phyloP scores from a whole-genome alignment of 2,329 filamentous ascomycete genomes.

The Myriosclerotinia curreyana region DNA sequence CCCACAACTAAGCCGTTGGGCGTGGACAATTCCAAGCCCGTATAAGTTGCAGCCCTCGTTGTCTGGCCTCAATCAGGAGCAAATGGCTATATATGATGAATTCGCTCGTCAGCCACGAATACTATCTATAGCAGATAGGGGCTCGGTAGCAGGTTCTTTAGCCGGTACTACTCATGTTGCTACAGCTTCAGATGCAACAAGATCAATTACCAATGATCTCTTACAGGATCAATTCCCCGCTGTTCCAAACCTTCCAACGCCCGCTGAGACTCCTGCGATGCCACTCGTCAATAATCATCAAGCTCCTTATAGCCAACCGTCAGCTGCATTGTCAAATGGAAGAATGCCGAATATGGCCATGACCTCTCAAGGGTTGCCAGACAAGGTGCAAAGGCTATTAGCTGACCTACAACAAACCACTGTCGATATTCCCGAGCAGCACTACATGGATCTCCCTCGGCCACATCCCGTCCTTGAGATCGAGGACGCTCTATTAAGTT shows the following conservation, averaged over 20 bases:
- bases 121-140: slow-evolving; percentile 33
- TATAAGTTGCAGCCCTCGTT: slow-evolving; percentile 75
- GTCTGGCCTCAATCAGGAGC: slow-evolving; percentile 80
- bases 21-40: slow-evolving; percentile 88
- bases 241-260: slow-evolving; percentile 57
- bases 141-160: slow-evolving; percentile 41
- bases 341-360: slow-evolving; percentile 46
- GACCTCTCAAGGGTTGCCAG: slow-evolving; percentile 52
- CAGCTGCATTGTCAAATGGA: slow-evolving; percentile 50
- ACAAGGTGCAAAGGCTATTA: slow-evolving; percentile 57
- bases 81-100: slow-evolving; percentile 94
- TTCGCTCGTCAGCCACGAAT: slow-evolving; percentile 83
- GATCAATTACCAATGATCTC: slow-evolving; percentile 61
- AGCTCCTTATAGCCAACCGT: slow-evolving; percentile 54
- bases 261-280: slow-evolving; percentile 57
- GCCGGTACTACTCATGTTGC: slow-evolving; percentile 55
- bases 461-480: slow-evolving; percentile 60
- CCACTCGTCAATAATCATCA: slow-evolving; percentile 50
- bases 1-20: slow-evolving; percentile 80
- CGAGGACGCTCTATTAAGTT: slow-evolving; percentile 58
- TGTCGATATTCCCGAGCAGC: slow-evolving; percentile 54
- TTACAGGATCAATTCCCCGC: slow-evolving; percentile 59
- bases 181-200: slow-evolving; percentile 58
- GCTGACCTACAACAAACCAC: slow-evolving; percentile 55
- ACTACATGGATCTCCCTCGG: slow-evolving; percentile 57